These are phyloP conservation scores for Wallacemonas sp. DNA, from an alignment of 208 protist genomes.

Conservation along the genomic window DNA sequence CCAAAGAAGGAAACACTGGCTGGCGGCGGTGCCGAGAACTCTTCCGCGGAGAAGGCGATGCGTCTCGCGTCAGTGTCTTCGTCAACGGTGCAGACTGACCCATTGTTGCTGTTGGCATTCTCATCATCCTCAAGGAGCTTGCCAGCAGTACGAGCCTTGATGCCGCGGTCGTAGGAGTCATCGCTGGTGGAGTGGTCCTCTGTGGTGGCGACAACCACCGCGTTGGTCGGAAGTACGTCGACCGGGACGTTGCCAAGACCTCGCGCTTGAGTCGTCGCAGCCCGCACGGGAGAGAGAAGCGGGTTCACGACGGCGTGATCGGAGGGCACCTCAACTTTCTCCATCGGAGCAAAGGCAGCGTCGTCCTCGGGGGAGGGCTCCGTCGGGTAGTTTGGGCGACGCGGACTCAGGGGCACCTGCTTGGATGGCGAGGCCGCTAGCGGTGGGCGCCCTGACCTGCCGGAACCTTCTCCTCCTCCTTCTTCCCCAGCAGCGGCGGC, in stretches of 20 bases:
- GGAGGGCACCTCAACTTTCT: background rate
- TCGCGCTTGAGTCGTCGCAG: background rate
- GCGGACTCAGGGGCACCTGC: background rate
- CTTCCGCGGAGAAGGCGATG: constrained; percentile 2
- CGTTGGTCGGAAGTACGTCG: background rate
- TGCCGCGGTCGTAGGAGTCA: constrained; percentile 5
- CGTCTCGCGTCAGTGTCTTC: background rate
- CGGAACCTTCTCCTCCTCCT: background rate
- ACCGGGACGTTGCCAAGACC: background rate
- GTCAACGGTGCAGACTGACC: too few relatives aligned
- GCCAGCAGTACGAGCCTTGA: background rate
- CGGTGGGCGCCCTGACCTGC: background rate
- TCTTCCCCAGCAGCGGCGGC: background rate
- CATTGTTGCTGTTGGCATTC: background rate
- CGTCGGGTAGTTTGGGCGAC: background rate
- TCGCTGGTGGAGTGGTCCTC: background rate
- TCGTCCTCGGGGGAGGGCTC: background rate
- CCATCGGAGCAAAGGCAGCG: background rate
- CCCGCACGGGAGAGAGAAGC: background rate
- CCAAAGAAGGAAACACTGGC: constrained; percentile 40
- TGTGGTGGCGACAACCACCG: background rate
- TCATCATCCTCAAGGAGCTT: background rate
- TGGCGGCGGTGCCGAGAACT: background rate
- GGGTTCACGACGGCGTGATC: background rate
- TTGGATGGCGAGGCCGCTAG: background rate